Percentiles rank a stretch among this genome's conserved stretches.
These are phyloP conservation scores for Taphrina pruni DNA, from an alignment of 1,139 yeast species.

Conservation along the genomic window DNA sequence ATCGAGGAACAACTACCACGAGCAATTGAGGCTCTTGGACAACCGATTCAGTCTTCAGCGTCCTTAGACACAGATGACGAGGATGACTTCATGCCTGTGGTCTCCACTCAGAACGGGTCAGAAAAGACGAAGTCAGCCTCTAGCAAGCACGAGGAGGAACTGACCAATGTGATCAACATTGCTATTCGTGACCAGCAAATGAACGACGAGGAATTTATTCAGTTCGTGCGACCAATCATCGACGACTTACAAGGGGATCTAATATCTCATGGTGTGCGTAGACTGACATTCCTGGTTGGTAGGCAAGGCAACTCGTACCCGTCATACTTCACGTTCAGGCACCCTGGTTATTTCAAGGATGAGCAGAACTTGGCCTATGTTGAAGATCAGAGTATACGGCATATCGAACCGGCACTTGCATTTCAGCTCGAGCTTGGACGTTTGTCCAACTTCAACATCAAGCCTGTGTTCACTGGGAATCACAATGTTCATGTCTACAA, in stretches of 20 bases:
- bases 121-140: not conserved
- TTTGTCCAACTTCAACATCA: constrained; percentile 90
- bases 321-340: constrained; percentile 92
- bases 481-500: constrained; percentile 97
- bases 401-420: constrained; percentile 97
- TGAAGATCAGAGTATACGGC: constrained; percentile 87
- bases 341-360: constrained; percentile 71
- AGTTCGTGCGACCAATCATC: constrained; percentile 67
- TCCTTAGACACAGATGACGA: constrained; percentile 46
- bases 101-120: constrained; percentile 46
- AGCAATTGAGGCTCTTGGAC: constrained; percentile 69
- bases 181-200: constrained; percentile 72
- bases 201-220: constrained; percentile 71
- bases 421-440: constrained; percentile 95
- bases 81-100: constrained; percentile 52
- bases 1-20: constrained; percentile 79
- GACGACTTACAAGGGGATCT: constrained; percentile 70
- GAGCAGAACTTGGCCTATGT: constrained; percentile 35
- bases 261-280: constrained; percentile 65
- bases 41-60: constrained; percentile 55
- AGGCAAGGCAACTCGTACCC: constrained; percentile 86
- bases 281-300: constrained; percentile 89
- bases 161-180: constrained; percentile 81
- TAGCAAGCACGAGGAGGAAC: constrained; percentile 50
- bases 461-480: constrained; percentile 94